Base-by-base conservation (phyloP, 768 basidiomycete species). In the Agrocybe pediades region DNA sequence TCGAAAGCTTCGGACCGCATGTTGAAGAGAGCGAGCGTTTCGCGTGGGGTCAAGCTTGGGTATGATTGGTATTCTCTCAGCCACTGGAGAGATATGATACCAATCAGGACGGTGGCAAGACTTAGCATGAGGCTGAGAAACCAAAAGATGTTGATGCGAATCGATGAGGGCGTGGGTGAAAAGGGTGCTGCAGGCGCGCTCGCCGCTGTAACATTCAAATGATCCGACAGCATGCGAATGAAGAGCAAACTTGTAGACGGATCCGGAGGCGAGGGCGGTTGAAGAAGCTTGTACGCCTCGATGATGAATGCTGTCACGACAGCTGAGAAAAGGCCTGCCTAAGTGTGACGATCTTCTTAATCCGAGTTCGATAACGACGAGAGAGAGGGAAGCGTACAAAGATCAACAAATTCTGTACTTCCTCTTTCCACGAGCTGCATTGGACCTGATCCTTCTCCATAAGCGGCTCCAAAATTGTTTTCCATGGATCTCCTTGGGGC, bases 81-180 rank as follows among this genome's bases (percentile, higher is more conserved):
- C 68, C 66, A 66, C 30, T 66, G 66, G 25, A 58, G 42, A n/a
- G 51, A 60, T 1, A 64, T 43, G 4, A 63, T 68, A 17, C 63
- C 65, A 9, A 63, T 23, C 3, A 68, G 50, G 6, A 58, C 66
- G 1, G 65, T 54, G 1, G 56, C 49, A 0, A 68, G 52, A 20
- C 59, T 56, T 9, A 67, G 57, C 0, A 61, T 54, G 16, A 67
- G 47, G 46, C 65, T 66, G 24, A 57, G 41, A 44, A 63, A 62
- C 54, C 60, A 60, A 9, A 58, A 58, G 19, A 48, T 56, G 26
- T 58, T 58, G 55, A 65, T 50, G 1, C 61, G 64, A 19, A 64
- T 50, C 13, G 51, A 44, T 2, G 57, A 51, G 0, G 57, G 27
- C 24, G 53, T 45, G n/a, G 55, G 58, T 9, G 54, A 49, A 26